Percentiles rank a stretch among this genome's conserved stretches.
These are phyloP conservation scores for Amesomyces nigricolor DNA, from an alignment of 2,329 filamentous ascomycete genomes.

Conservation along the genomic window DNA sequence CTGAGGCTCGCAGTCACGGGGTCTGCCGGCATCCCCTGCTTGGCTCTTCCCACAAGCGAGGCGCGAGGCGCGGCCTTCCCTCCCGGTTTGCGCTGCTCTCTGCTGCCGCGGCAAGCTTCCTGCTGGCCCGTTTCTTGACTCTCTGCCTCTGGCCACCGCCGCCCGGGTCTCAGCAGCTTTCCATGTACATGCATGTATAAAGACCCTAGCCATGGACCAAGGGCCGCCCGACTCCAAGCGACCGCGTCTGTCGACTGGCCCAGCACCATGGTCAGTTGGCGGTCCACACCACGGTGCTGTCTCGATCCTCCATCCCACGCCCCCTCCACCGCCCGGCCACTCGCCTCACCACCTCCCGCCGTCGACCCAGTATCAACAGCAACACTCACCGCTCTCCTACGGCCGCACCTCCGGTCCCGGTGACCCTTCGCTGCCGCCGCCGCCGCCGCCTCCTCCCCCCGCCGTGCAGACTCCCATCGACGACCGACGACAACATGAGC, in stretches of 20 bases:
- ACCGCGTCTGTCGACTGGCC: slow-evolving; percentile 46
- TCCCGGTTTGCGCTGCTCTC: slow-evolving; percentile 20
- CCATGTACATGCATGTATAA: slow-evolving; percentile 38
- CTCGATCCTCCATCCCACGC: slow-evolving; percentile 43
- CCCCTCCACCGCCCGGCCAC: slow-evolving; percentile 30
- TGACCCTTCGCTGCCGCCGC: slow-evolving; percentile 23
- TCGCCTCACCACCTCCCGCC: slow-evolving; percentile 36
- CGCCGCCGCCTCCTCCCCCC: slow-evolving; percentile 22
- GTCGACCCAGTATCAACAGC: slow-evolving; percentile 37
- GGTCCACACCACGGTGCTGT: slow-evolving; percentile 40
- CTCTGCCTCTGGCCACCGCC: slow-evolving; percentile 17
- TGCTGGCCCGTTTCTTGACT: slow-evolving; percentile 21
- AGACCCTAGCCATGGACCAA: slow-evolving; percentile 52
- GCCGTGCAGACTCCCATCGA: slow-evolving; percentile 34
- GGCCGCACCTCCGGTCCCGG: slow-evolving; percentile 32
- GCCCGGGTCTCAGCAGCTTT: slow-evolving; percentile 21
- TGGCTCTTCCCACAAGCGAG: slow-evolving; percentile 5
- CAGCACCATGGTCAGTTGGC: slow-evolving; percentile 42
- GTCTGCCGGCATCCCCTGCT: slow-evolving; percentile 10
- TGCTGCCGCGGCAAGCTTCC: slow-evolving; percentile 22
- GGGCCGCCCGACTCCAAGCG: slow-evolving; percentile 55
- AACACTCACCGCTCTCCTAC: slow-evolving; percentile 32
- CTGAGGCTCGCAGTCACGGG: slow-evolving; percentile 16
- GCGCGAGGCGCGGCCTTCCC: slow-evolving; percentile 1
- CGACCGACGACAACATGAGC: slow-evolving; percentile 54